Conservation (phyloP, 345 rosid genomes). For the Gossypium longicalyx region DNA sequence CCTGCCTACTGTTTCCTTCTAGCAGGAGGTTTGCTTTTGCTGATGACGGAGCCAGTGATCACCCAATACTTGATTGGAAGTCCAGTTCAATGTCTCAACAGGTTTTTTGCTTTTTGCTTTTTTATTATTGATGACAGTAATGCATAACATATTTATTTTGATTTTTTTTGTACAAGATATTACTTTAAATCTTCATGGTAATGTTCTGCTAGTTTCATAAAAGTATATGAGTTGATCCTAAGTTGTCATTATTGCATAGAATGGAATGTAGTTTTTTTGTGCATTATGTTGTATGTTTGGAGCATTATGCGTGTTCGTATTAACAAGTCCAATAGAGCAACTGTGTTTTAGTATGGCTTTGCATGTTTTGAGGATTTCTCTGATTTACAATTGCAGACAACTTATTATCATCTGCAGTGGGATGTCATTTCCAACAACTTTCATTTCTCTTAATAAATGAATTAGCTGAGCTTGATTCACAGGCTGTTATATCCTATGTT, state of each 20-base stretch:
- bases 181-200: background rate
- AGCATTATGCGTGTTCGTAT: background rate
- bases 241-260: background rate
- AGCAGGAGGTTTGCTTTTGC: conserved; percentile 59
- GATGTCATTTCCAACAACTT: background rate
- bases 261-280: background rate
- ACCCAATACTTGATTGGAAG: conserved; percentile 80
- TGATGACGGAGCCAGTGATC: conserved; percentile 60
- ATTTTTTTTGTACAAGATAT: background rate
- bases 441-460: background rate
- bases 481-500: background rate
- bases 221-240: background rate
- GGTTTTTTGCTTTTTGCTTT: conserved; percentile 37
- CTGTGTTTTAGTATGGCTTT: background rate
- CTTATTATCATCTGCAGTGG: background rate
- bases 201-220: background rate
- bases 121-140: background rate
- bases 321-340: background rate
- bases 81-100: conserved; percentile 58
- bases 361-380: background rate
- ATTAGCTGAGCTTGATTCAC: too few species aligned
- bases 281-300: background rate
- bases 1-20: conserved; percentile 63
- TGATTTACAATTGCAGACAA: background rate
- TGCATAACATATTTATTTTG: background rate